Base-by-base conservation (phyloP, 495 filamentous ascomycete species). In the Podospora pseudocomata region DNA sequence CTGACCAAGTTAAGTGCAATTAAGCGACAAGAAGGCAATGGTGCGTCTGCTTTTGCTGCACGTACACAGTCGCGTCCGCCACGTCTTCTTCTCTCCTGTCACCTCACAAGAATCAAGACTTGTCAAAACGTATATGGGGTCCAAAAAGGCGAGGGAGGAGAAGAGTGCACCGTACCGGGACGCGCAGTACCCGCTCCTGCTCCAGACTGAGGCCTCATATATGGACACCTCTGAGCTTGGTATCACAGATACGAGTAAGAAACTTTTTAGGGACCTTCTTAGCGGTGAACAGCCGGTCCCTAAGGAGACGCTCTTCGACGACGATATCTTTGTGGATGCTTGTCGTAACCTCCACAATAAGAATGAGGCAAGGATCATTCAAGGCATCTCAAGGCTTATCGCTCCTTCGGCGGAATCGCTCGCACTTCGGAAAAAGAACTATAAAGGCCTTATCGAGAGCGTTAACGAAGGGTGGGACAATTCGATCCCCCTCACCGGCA, bases 401-500 rank as follows among this genome's bases (percentile, higher is more conserved):
- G 65, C 74, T 72, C 73, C 73, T 65, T 56, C 44, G 28, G 63
- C 0, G 44, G 44, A 57, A 57, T 57, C 5, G 5, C 54, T 57
- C 1, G 54, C 54, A 18, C 54, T 39, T 13, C 60, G 60, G 1
- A 13, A 39, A 26, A 63, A 32, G 2, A 32, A 63, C 3, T 18
- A 34, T 23, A 66, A 79, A 27, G 6, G 32, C 69, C 68, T 84
- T 15, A 71, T 70, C 16, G 80, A 85, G 68, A 80, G 76, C 66
- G 73, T 80, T 53, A 81, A 84, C 69, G 78, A 82, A 74, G 73
- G 70, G 56, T 85, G 78, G 80, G 75, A 72, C 63, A 79, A 72
- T 59, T 75, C 71, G 7, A 71, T 79, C 57, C 70, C 70, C 77
- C 57, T 83, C 0, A 66, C 75, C 18, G 71, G 68, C 20, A 65